These are phyloP conservation scores for Yueomyces sp. DNA, from an alignment of 1,139 yeast species.

Conservation along the genomic window DNA sequence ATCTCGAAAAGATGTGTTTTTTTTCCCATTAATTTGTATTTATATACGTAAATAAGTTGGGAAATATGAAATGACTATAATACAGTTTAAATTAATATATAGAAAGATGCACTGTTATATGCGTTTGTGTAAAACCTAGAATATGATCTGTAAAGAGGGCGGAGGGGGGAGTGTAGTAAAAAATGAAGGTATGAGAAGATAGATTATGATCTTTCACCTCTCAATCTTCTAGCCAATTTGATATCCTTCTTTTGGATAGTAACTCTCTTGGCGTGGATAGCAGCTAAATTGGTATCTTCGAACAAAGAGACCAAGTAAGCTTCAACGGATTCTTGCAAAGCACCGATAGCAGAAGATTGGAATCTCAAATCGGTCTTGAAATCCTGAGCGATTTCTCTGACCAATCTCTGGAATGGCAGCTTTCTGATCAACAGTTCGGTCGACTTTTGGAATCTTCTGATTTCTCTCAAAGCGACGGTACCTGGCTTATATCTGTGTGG, in stretches of 20 bases:
- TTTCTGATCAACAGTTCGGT: conserved; percentile 93
- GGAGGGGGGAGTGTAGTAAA: background rate
- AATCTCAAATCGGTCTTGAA: conserved; percentile 96
- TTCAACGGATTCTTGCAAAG: conserved; percentile 97
- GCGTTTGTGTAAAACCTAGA: background rate
- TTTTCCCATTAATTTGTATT: no score
- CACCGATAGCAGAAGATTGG: conserved; percentile 98
- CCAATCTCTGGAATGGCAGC: conserved; percentile 97
- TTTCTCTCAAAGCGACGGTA: conserved; percentile 99
- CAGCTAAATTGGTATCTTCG: conserved; percentile 97
- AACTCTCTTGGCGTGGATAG: conserved; percentile 93
- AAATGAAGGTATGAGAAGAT: no score
- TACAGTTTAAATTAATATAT: no score
- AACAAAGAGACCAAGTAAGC: conserved; percentile 85
- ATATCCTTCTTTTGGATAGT: conserved; percentile 97
- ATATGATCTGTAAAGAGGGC: background rate
- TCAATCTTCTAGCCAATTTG: conserved; percentile 97
- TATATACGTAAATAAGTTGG: no score
- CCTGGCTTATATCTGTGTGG: conserved; percentile 99
- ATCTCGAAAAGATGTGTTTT: no score
- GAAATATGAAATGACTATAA: no score
- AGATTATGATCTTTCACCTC: conserved; percentile 80
- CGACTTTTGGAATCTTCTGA: conserved; percentile 97
- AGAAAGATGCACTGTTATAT: background rate
- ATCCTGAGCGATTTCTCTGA: conserved; percentile 95